Evolutionary conservation across 1,284 basidiomycete species (phyloP).

Genomic region (Sanghuangporus baumii): DNA sequence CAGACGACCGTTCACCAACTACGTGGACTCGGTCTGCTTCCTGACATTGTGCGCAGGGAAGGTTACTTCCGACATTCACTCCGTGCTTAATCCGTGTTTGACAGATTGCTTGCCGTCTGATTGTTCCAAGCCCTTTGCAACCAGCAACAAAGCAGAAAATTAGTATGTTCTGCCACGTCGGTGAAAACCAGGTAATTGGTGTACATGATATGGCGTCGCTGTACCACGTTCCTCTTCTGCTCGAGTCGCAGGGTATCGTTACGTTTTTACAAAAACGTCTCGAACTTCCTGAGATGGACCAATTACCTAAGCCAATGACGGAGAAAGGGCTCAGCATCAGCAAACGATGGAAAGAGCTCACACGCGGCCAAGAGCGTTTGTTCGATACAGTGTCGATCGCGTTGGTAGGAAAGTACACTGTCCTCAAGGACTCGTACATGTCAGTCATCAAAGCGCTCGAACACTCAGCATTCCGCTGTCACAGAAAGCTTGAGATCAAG

Average conservation of each 20-base stretch:
- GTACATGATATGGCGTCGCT: conserved; percentile 97
- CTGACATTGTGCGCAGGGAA: conserved; percentile 72
- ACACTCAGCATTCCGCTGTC: conserved; percentile 92
- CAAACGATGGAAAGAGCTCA: conserved; percentile 80
- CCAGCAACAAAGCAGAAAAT: conserved; percentile 91
- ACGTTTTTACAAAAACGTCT: conserved; percentile 82
- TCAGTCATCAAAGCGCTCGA: conserved; percentile 96
- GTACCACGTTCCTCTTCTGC: conserved; percentile 94
- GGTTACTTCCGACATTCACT: not conserved
- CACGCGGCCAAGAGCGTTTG: conserved; percentile 84
- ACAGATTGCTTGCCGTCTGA: conserved; percentile 88
- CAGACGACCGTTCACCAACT: conserved; percentile 96
- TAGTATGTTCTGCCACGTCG: conserved; percentile 99
- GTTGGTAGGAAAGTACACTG: conserved; percentile 96
- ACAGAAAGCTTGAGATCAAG: conserved; percentile 76
- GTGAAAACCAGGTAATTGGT: conserved; percentile 89
- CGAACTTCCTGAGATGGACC: conserved; percentile 57
- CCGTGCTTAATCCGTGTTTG: not conserved
- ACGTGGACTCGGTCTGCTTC: conserved; percentile 88
- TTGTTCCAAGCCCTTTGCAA: conserved; percentile 70
- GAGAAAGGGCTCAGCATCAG: conserved; percentile 64
- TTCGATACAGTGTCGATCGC: conserved; percentile 90
- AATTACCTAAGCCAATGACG: conserved; percentile 49
- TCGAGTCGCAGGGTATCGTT: conserved; percentile 90
- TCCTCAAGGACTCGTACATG: conserved; percentile 98